Evolutionary conservation across 1,284 basidiomycete species (phyloP).

Genomic region (Sanghuangporus sanghuang): DNA sequence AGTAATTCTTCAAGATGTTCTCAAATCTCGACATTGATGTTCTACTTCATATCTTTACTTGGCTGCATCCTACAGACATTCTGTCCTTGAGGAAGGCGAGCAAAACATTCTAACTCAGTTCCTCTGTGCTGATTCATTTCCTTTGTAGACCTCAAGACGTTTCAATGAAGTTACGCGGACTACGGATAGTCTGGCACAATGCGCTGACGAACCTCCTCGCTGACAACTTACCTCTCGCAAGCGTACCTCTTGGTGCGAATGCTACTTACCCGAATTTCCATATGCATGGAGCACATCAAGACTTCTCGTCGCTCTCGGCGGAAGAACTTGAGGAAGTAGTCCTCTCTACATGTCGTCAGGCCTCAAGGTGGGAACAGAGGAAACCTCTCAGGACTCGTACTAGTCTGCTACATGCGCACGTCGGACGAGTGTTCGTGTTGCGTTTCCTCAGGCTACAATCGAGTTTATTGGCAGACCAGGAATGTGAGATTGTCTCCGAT

Average conservation of each 20-base stretch:
- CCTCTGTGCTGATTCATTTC: neutral
- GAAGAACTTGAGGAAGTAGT: constrained; percentile 39
- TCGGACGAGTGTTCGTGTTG: constrained; percentile 34
- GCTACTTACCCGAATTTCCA: neutral
- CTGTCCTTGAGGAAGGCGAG: constrained; percentile 12
- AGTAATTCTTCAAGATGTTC: neutral
- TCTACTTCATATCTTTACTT: constrained; percentile 2
- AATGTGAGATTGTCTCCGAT: constrained; percentile 1
- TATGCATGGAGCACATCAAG: neutral
- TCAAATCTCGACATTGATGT: constrained; percentile 14
- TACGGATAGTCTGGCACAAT: constrained; percentile 46
- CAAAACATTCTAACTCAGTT: neutral
- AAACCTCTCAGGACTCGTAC: constrained; percentile 20
- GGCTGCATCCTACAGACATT: constrained; percentile 9
- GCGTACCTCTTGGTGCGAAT: constrained; percentile 6
- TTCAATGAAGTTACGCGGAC: constrained; percentile 37
- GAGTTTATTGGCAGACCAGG: constrained; percentile 18
- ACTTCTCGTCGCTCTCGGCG: constrained; percentile 32
- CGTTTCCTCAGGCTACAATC: constrained; percentile 32
- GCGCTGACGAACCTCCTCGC: constrained; percentile 38
- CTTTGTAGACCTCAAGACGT: constrained; percentile 41
- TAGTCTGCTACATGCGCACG: constrained; percentile 20
- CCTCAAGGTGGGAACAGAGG: constrained; percentile 48
- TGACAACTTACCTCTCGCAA: constrained; percentile 43
- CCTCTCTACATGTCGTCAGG: constrained; percentile 35